A percentile compares a stretch with the other conserved stretches of the same genome.
Conservation (phyloP, 129 eudicot species). For the Solidago caesia region DNA sequence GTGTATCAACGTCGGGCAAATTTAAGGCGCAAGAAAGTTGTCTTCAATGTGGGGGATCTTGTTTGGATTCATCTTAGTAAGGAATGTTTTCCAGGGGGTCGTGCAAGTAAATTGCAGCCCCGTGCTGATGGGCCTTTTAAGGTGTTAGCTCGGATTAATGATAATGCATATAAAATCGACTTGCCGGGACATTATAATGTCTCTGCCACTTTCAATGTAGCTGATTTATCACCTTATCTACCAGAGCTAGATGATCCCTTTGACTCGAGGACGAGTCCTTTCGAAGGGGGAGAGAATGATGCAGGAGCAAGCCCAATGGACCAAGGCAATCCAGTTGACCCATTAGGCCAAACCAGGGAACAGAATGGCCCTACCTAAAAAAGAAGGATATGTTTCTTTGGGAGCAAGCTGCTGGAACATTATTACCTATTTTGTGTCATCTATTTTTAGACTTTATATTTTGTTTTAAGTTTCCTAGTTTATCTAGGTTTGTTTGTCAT, state of each 20-base stretch:
- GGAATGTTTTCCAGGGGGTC: neutral
- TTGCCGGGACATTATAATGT: neutral
- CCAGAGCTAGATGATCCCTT: neutral
- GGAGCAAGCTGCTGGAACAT: too few species aligned
- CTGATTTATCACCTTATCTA: too few species aligned
- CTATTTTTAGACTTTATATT: too few species aligned
- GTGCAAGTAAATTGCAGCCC: neutral
- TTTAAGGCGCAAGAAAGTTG: neutral
- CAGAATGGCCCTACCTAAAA: too few species aligned
- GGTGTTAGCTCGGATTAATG: neutral
- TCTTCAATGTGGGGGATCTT: neutral
- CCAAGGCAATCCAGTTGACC: too few species aligned
- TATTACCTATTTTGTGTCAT: too few species aligned
- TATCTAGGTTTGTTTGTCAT: too few species aligned
- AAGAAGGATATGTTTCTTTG: too few species aligned
- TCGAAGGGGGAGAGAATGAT: slow-evolving; percentile 48
- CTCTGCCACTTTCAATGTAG: neutral
- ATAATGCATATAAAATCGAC: neutral
- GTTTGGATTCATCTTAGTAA: neutral
- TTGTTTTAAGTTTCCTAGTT: too few species aligned
- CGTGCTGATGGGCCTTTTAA: neutral
- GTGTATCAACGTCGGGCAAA: neutral
- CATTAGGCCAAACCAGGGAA: too few species aligned
- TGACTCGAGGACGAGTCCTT: neutral
- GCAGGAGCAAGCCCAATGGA: slow-evolving; percentile 23